Evolutionary conservation across 2,329 filamentous ascomycete genomes (phyloP).

Genomic region (Samsoniella hepiali): DNA sequence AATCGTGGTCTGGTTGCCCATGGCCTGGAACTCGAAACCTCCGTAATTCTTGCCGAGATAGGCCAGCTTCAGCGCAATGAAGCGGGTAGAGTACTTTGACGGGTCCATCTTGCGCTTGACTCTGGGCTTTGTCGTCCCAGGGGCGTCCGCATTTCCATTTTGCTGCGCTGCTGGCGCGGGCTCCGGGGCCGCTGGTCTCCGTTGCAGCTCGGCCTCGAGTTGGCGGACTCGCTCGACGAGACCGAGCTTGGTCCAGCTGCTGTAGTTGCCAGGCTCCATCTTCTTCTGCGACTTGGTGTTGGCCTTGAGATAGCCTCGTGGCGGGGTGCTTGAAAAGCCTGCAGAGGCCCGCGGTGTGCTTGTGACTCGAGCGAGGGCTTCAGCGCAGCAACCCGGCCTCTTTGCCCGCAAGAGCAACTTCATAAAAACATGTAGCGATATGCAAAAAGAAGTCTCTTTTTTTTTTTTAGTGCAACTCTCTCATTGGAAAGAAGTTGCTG

Average conservation of each 20-base stretch:
- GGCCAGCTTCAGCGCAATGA: constrained; percentile 88
- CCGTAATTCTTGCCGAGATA: constrained; percentile 91
- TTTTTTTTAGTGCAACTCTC: not conserved
- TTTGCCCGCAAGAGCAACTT: constrained; percentile 6
- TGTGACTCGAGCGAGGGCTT: constrained; percentile 2
- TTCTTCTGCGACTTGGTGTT: constrained; percentile 26
- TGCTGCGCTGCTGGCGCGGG: not conserved
- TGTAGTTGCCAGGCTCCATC: constrained; percentile 47
- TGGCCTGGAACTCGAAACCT: constrained; percentile 83
- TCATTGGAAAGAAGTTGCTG: constrained; percentile 10
- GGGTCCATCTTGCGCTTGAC: constrained; percentile 65
- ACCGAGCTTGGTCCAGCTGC: constrained; percentile 63
- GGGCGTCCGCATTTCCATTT: constrained; percentile 17
- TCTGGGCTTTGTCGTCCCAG: constrained; percentile 36
- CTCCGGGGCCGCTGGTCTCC: constrained; percentile 34
- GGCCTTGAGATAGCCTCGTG: not conserved
- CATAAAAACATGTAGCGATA: constrained; percentile 11
- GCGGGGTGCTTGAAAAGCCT: constrained; percentile 11
- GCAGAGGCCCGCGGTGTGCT: not conserved
- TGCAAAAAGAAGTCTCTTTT: not conserved
- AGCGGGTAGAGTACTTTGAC: constrained; percentile 74
- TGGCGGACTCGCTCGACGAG: constrained; percentile 65
- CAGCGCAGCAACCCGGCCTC: constrained; percentile 9
- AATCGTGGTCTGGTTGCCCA: constrained; percentile 72
- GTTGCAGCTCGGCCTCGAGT: constrained; percentile 63